Percentiles rank a stretch among this genome's conserved stretches.
phyloP scores from a whole-genome alignment of 176 grass and related monocot species.

The Triticum turgidum region DNA sequence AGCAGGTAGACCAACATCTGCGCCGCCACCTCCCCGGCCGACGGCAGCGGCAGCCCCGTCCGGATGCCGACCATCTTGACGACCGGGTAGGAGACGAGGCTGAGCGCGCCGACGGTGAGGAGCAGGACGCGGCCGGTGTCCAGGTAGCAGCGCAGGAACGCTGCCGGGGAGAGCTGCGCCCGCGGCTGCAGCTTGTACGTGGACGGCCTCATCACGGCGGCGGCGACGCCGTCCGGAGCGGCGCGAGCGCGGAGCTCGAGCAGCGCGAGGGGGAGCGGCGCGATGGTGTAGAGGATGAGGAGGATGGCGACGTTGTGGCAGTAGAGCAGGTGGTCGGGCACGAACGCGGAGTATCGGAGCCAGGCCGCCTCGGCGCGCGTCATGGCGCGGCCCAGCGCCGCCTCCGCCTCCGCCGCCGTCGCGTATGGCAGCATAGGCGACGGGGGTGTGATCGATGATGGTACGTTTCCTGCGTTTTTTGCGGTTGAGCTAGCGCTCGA shows the following conservation, averaged over 20 bases:
- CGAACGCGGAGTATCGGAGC: not conserved
- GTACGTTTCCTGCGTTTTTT: not conserved
- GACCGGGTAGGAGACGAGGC: conserved; percentile 50
- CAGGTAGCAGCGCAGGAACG: not conserved
- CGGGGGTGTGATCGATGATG: not conserved
- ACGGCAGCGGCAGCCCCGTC: conserved; percentile 53
- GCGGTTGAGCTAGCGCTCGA: not conserved
- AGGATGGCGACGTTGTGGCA: not conserved
- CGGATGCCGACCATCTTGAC: conserved; percentile 49
- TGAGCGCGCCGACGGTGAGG: conserved; percentile 41
- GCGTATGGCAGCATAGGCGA: not conserved
- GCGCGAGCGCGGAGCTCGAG: not conserved
- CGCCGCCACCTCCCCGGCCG: conserved; percentile 42
- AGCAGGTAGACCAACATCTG: conserved; percentile 55
- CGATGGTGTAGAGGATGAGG: not conserved
- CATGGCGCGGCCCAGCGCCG: not conserved
- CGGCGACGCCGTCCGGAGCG: no score
- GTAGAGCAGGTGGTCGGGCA: not conserved
- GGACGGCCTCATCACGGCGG: not conserved
- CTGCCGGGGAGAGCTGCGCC: not conserved
- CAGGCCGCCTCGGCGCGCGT: not conserved
- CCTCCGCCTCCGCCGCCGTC: not conserved
- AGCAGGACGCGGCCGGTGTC: conserved; percentile 37
- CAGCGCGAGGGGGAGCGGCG: not conserved
- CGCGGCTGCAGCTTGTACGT: not conserved